A percentile compares a stretch with the other conserved stretches of the same genome.
Conservation (phyloP, 805 yeast genomes). For the Ogataea dorogensis region DNA sequence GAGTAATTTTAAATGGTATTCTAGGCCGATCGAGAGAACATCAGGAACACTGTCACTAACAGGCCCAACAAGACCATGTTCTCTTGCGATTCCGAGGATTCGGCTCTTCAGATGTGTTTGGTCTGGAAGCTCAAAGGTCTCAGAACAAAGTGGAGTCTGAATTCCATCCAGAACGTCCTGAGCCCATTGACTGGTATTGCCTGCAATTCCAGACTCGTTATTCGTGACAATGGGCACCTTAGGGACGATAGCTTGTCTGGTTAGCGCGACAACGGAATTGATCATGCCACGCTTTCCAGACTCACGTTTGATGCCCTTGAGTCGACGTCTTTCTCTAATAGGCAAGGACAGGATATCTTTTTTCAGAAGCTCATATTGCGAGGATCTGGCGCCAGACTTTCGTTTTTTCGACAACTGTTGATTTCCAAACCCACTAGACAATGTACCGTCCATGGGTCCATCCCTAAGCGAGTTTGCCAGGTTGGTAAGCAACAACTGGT, state of each 20-base stretch:
- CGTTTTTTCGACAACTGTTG: constrained; percentile 36
- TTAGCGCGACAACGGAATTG: constrained; percentile 64
- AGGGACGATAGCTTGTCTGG: constrained; percentile 74
- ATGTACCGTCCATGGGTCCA: constrained; percentile 58
- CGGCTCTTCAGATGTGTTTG: constrained; percentile 61
- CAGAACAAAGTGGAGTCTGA: constrained; percentile 76
- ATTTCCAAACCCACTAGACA: constrained; percentile 48
- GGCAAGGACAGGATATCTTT: constrained; percentile 86
- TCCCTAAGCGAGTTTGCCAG: constrained; percentile 82
- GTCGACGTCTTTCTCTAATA: constrained; percentile 77
- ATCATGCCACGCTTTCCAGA: constrained; percentile 75
- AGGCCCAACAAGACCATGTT: constrained; percentile 82
- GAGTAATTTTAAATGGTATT: constrained; percentile 70
- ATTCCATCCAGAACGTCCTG: constrained; percentile 88
- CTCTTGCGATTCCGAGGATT: constrained; percentile 81
- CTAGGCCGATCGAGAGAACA: constrained; percentile 75
- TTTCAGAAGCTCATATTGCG: constrained; percentile 79
- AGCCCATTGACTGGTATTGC: constrained; percentile 75
- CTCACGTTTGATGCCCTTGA: constrained; percentile 79
- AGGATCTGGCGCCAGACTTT: constrained; percentile 51
- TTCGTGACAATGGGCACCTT: constrained; percentile 74
- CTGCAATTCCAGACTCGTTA: constrained; percentile 17
- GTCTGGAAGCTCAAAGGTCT: constrained; percentile 81
- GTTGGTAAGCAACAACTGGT: constrained; percentile 75
- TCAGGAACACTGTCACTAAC: constrained; percentile 80